These are phyloP conservation scores for Candida namnaoensis DNA, from an alignment of 805 yeast species.

Conservation along the genomic window DNA sequence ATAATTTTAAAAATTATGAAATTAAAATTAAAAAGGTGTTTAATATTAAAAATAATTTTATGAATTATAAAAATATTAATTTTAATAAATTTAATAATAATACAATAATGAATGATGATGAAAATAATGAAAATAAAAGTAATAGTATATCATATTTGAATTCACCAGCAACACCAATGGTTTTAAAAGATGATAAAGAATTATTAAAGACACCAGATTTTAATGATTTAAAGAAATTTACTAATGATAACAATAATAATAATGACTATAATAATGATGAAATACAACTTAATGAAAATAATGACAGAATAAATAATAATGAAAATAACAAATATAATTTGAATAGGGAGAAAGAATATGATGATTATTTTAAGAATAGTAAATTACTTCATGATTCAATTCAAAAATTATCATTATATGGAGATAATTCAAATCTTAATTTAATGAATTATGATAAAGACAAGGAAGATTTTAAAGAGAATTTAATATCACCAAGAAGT, in stretches of 20 bases:
- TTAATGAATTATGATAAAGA: constrained; percentile 3
- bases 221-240: constrained; percentile 4
- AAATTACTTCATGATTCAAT: constrained; percentile 1
- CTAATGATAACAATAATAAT: background rate
- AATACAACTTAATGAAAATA: background rate
- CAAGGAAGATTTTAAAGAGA: too few relatives aligned
- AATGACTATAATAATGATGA: background rate
- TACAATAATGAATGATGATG: too few relatives aligned
- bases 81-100: background rate
- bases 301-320: background rate
- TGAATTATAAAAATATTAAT: background rate
- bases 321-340: too few relatives aligned
- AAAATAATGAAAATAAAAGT: background rate
- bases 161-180: constrained; percentile 20
- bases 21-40: constrained; percentile 19
- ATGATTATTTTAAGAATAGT: too few relatives aligned
- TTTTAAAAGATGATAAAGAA: constrained; percentile 6
- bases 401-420: constrained; percentile 2
- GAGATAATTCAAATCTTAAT: constrained; percentile 2
- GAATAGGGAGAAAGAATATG: too few relatives aligned
- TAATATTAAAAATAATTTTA: background rate
- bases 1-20: constrained; percentile 47
- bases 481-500: too few relatives aligned
- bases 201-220: constrained; percentile 3
- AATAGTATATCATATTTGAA: constrained; percentile 1